Percentiles rank a stretch among this genome's conserved stretches.
phyloP scores from a whole-genome alignment of 352 stramenopile genomes.

The Phytophthora multivora region DNA sequence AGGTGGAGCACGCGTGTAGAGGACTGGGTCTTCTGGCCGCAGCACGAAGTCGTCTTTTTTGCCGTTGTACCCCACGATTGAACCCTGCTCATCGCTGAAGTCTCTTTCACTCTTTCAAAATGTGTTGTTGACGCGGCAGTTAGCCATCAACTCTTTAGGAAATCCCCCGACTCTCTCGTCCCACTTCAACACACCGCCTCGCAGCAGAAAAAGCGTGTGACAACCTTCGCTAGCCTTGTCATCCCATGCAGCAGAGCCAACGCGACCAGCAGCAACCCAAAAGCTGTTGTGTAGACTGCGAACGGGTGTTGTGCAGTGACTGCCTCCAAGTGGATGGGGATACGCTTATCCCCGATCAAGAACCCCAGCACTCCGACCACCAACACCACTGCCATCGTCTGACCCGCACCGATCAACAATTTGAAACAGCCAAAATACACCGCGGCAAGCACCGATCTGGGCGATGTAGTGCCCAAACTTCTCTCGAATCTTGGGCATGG shows the following conservation, averaged over 20 bases:
- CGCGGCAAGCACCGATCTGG: conserved; percentile 42
- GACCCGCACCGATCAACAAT: conserved; percentile 37
- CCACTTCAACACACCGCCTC: conserved; percentile 29
- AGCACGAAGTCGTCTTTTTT: conserved; percentile 18
- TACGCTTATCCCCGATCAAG: conserved; percentile 36
- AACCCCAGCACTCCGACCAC: conserved; percentile 36
- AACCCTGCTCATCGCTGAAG: background rate
- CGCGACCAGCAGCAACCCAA: conserved; percentile 36
- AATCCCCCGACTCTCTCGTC: conserved; percentile 12
- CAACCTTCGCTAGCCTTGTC: conserved; percentile 42
- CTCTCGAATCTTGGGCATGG: conserved; percentile 43
- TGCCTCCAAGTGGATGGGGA: conserved; percentile 27
- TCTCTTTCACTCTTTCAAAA: conserved; percentile 25
- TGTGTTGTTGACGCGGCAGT: conserved; percentile 4
- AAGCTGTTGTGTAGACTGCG: conserved; percentile 33
- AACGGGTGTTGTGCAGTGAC: conserved; percentile 31
- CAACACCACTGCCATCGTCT: conserved; percentile 35
- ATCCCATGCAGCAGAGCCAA: conserved; percentile 48
- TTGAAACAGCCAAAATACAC: conserved; percentile 64
- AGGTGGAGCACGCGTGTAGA: conserved; percentile 12
- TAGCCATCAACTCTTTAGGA: conserved; percentile 1
- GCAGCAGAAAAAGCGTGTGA: conserved; percentile 69
- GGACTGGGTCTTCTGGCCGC: conserved; percentile 3
- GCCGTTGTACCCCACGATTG: conserved; percentile 1
- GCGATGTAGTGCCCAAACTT: conserved; percentile 37